A percentile compares a stretch with the other conserved stretches of the same genome.
phyloP scores from a whole-genome alignment of 2,329 filamentous ascomycete species.

The Cladosporium austrohemisphaericum region DNA sequence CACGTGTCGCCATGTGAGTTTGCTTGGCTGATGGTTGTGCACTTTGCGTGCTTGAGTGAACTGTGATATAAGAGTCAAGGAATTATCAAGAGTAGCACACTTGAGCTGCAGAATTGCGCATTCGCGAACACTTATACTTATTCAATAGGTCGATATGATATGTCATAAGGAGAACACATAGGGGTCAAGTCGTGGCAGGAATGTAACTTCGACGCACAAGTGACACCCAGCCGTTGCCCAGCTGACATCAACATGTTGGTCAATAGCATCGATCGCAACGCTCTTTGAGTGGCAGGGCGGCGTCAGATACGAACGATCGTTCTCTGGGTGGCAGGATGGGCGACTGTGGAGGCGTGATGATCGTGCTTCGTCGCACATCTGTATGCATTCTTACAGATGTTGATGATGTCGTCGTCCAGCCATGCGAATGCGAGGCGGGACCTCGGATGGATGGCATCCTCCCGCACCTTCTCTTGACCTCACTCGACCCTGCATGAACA shows the following conservation, averaged over 20 bases:
- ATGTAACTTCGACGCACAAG: constrained; percentile 5
- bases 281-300: constrained; percentile 3
- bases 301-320: not conserved
- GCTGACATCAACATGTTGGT: not conserved
- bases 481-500: too few species aligned
- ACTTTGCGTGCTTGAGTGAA: not conserved
- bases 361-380: not conserved
- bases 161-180: not conserved
- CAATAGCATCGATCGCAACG: not conserved
- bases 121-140: too few species aligned
- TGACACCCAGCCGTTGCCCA: constrained; percentile 10
- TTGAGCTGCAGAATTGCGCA: too few species aligned
- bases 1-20: constrained; percentile 13
- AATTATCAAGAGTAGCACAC: too few species aligned
- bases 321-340: not conserved
- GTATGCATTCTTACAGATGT: not conserved
- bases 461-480: constrained; percentile 13
- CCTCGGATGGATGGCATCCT: constrained; percentile 1
- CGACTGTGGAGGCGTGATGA: not conserved
- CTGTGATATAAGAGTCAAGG: too few species aligned
- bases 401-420: not conserved
- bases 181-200: constrained; percentile 6
- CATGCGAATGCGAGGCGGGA: constrained; percentile 8
- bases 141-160: too few species aligned
- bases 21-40: not conserved